These are phyloP conservation scores for Raphanus raphanistrum DNA, from an alignment of 345 rosid species.

Conservation along the genomic window DNA sequence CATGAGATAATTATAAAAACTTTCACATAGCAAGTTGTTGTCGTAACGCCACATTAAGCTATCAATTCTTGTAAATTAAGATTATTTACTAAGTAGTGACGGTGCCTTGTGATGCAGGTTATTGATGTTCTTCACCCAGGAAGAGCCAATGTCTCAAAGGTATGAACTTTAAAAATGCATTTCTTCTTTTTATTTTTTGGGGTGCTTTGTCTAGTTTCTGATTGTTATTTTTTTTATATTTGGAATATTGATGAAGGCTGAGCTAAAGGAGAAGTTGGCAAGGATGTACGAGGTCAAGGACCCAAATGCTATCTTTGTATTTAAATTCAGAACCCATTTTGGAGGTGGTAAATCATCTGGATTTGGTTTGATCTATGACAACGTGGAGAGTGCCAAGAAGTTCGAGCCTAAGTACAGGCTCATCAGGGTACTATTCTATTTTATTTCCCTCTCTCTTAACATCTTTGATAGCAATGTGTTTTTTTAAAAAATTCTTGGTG, in stretches of 20 bases:
- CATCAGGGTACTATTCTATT: constrained; percentile 64
- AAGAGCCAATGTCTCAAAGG: constrained; percentile 92
- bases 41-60: too few species aligned
- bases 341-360: constrained; percentile 99
- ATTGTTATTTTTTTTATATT: neutral
- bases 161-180: constrained; percentile 12
- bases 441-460: neutral
- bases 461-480: neutral
- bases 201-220: neutral
- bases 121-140: constrained; percentile 98
- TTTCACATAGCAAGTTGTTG: neutral
- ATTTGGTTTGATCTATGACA: constrained; percentile 87
- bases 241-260: constrained; percentile 48
- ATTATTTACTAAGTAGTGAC: neutral
- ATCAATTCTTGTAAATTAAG: neutral
- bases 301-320: constrained; percentile 82
- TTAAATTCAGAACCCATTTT: constrained; percentile 90
- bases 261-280: constrained; percentile 79
- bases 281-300: constrained; percentile 86
- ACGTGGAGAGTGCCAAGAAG: constrained; percentile 87
- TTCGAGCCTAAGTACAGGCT: constrained; percentile 95
- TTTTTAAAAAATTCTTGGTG: too few species aligned
- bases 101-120: constrained; percentile 44
- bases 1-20: neutral
- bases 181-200: neutral